Percentiles rank a stretch among this genome's conserved stretches.
Evolutionary conservation across 108 stramenopile genomes (phyloP).

Genomic region (Chaetoceros tenuissimus): DNA sequence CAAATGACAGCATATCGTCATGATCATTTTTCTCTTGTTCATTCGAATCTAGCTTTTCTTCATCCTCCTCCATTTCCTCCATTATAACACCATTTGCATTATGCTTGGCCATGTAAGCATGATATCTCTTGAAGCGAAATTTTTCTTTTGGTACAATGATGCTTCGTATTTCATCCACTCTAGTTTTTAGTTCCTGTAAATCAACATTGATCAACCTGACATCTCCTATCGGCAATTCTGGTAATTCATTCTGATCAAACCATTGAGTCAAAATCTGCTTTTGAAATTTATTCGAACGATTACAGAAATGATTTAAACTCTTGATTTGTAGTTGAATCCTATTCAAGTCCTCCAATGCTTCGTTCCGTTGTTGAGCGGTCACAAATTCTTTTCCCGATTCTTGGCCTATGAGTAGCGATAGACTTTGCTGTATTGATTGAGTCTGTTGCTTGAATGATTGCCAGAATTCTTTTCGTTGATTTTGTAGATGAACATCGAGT

Average conservation of each 20-base stretch:
- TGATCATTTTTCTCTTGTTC: background rate
- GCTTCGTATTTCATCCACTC: constrained; percentile 12
- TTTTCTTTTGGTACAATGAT: constrained; percentile 34
- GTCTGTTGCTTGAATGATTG: background rate
- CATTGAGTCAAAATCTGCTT: background rate
- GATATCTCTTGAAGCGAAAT: constrained; percentile 28
- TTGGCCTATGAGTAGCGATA: background rate
- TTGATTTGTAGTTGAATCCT: background rate
- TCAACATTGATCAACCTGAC: background rate
- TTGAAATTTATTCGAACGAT: background rate
- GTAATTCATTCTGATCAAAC: background rate
- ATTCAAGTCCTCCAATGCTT: background rate
- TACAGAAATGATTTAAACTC: background rate
- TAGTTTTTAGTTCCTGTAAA: background rate
- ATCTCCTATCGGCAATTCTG: background rate
- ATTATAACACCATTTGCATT: constrained; percentile 6
- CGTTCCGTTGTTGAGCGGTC: background rate
- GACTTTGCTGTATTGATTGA: background rate
- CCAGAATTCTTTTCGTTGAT: background rate
- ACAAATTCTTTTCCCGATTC: background rate
- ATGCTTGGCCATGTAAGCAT: constrained; percentile 12
- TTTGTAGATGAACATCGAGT: background rate
- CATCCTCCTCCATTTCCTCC: background rate
- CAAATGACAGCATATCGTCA: constrained; percentile 4
- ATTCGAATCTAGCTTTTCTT: background rate